Base-by-base conservation (phyloP, 768 basidiomycete genomes). In the Collybia mongolica region DNA sequence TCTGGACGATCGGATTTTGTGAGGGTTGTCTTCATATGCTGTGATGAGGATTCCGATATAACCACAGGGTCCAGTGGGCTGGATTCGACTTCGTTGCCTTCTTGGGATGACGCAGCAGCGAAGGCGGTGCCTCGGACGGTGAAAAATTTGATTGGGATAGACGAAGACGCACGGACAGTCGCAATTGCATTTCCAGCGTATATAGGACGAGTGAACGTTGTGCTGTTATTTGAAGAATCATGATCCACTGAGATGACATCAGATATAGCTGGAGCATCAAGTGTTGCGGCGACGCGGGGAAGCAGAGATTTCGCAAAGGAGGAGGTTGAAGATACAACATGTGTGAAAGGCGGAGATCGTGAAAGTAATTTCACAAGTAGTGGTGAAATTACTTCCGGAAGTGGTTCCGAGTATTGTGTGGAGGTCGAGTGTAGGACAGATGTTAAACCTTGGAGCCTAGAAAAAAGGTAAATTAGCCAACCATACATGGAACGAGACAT, bases 131-230 rank as follows among this genome's bases (percentile, higher is more conserved):
- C 83, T 55, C 97, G 84, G 19, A 98, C 91, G 36, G 96, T 97
- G 71, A 98, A 93, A 67, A 99, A 84, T 67, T 98, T 98, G 72
- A 94, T 70, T 24, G 81, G 79, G 60, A 97, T 78, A 45, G 80
- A 79, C n/a, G 82, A 80, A 0, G 84, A 73, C 0, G 89, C 90
- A 52, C 86, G 84, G 57, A 99, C 86, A 38, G 94, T 96, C 20
- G 94, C 81, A 49, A 98, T 93, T 39, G 97, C 97, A 63, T 98
- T 98, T 43, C 97, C 97, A 19, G 97, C 97, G 60, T 99, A 98
- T 60, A 98, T 97, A 22, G 93, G 93, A 20, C 96, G 89, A 4
- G 89, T 85, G 66, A 95, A 98, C 1, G 84, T 91, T 35, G 92
- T 93, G 59, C 76, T 79, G 56, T 88, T 86, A 28, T 83, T 82